These are phyloP conservation scores for Didymella keratinophila DNA, from an alignment of 2,329 filamentous ascomycete species.

Conservation along the genomic window DNA sequence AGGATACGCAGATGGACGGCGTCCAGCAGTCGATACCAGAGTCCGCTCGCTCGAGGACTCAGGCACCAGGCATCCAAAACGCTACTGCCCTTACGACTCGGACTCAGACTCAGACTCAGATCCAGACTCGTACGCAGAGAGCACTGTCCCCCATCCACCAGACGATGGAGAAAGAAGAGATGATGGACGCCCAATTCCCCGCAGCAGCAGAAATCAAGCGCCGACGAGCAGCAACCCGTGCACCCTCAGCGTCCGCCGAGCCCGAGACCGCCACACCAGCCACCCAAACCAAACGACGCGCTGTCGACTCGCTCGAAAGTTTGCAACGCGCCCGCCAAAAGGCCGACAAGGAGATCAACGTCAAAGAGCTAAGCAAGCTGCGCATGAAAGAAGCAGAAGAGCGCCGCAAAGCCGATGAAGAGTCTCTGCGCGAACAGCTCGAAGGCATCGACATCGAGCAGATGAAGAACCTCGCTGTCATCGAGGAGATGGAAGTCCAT, in stretches of 20 bases:
- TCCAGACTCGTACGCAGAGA: slow-evolving; percentile 25
- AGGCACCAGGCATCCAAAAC: slow-evolving; percentile 22
- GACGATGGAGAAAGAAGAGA: slow-evolving; percentile 55
- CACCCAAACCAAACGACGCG: slow-evolving; percentile 28
- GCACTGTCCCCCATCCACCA: slow-evolving; percentile 50
- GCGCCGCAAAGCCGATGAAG: slow-evolving; percentile 68
- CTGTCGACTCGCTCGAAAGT: slow-evolving; percentile 53
- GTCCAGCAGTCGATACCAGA: slow-evolving; percentile 28
- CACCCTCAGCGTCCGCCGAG: slow-evolving; percentile 38
- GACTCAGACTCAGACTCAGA: slow-evolving; percentile 29
- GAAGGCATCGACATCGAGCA: slow-evolving; percentile 74
- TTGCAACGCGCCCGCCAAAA: slow-evolving; percentile 49
- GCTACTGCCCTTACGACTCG: slow-evolving; percentile 29
- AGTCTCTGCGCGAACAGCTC: slow-evolving; percentile 63
- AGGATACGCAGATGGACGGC: slow-evolving; percentile 39
- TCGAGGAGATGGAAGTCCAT: slow-evolving; percentile 77
- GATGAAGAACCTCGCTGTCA: slow-evolving; percentile 75
- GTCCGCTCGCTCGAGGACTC: slow-evolving; percentile 6
- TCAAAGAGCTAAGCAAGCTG: slow-evolving; percentile 60
- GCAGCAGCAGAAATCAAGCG: slow-evolving; percentile 80
- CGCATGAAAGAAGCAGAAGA: slow-evolving; percentile 61
- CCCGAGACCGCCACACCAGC: slow-evolving; percentile 50
- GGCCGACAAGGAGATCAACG: slow-evolving; percentile 68
- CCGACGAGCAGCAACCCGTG: slow-evolving; percentile 60
- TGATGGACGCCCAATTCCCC: slow-evolving; percentile 77